Conservation (phyloP, 129 eudicot species). For the Pseudognaphalium luteoalbum region DNA sequence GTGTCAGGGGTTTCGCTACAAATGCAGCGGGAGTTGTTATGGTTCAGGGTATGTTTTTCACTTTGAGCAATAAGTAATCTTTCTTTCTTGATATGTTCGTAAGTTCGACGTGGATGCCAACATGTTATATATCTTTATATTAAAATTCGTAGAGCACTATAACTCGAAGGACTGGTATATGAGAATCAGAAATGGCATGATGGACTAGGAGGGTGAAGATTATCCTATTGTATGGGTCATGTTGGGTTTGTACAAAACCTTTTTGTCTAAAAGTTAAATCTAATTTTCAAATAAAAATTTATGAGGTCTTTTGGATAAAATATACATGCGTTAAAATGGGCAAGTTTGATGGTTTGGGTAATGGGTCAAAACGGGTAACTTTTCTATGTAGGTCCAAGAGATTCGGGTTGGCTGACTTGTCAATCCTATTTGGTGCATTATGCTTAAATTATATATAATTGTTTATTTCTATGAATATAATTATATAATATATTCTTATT, state of each 20-base stretch:
- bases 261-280: too few species aligned
- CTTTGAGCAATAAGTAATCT: not conserved
- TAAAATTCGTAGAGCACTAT: not conserved
- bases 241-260: not conserved
- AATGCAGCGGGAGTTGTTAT: conserved; percentile 51
- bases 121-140: not conserved
- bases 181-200: not conserved
- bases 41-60: conserved; percentile 22
- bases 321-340: not conserved
- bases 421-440: too few species aligned
- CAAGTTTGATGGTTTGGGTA: not conserved
- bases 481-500: too few species aligned
- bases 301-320: not conserved
- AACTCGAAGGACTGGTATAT: not conserved
- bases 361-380: not conserved
- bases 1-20: conserved; percentile 55
- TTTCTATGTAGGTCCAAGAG: too few species aligned
- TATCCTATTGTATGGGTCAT: too few species aligned
- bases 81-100: not conserved
- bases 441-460: too few species aligned
- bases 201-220: too few species aligned
- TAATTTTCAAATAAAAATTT: too few species aligned
- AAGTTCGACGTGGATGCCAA: not conserved
- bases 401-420: too few species aligned
- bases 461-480: too few species aligned